Conservation (phyloP, 2,329 filamentous ascomycete genomes). For the Sphaerulina musiva region DNA sequence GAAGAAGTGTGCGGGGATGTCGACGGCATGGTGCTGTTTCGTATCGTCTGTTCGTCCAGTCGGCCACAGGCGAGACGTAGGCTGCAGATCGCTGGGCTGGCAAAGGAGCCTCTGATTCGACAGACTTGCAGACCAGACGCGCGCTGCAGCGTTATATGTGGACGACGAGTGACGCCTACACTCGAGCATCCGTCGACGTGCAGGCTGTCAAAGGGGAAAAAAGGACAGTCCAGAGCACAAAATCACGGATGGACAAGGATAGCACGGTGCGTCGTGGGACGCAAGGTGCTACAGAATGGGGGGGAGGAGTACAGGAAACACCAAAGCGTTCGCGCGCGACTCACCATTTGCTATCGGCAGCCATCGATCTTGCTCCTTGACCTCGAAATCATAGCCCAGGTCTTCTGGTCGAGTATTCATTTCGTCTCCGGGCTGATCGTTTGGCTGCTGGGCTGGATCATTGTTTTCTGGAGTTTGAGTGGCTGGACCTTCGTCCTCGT, state of each 20-base stretch:
- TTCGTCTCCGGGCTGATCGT: conserved; percentile 57
- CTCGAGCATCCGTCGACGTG: conserved; percentile 28
- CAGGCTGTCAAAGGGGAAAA: conserved; percentile 26
- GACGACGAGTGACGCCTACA: conserved; percentile 24
- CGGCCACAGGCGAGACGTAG: conserved; percentile 24
- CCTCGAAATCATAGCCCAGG: conserved; percentile 86
- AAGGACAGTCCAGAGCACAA: conserved; percentile 24
- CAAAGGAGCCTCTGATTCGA: conserved; percentile 41
- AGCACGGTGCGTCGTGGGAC: conserved; percentile 21
- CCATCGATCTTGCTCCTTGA: conserved; percentile 99
- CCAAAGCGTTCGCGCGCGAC: conserved; percentile 40
- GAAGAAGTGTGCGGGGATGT: conserved; percentile 34
- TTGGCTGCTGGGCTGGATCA: conserved; percentile 81
- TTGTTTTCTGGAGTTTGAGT: conserved; percentile 82
- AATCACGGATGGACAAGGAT: conserved; percentile 24
- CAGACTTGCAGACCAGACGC: conserved; percentile 43
- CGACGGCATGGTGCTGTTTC: conserved; percentile 39
- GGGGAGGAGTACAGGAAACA: conserved; percentile 14
- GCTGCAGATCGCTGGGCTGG: conserved; percentile 32
- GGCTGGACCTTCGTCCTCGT: conserved; percentile 66
- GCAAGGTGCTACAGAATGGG: conserved; percentile 24
- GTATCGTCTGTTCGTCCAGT: conserved; percentile 28
- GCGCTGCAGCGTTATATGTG: conserved; percentile 39
- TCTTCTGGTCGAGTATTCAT: conserved; percentile 30
- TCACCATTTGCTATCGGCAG: conserved; percentile 99